A percentile compares a stretch with the other conserved stretches of the same genome.
phyloP scores from a whole-genome alignment of 2,329 filamentous ascomycete species.

The Xylaria polymorpha region DNA sequence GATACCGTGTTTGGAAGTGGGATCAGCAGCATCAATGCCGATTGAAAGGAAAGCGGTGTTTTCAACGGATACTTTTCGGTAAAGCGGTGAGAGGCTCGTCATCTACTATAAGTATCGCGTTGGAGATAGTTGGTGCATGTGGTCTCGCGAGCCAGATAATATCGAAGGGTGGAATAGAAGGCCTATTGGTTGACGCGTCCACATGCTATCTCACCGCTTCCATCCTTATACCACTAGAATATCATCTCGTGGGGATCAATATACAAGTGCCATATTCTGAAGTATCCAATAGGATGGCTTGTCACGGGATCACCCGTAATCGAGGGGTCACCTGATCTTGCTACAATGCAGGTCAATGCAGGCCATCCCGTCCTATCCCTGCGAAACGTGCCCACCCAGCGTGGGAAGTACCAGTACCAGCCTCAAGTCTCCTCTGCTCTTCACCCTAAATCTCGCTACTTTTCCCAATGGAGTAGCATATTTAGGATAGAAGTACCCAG shows the following conservation, averaged over 20 bases:
- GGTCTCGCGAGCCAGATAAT: conserved; percentile 2
- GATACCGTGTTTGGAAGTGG: conserved; percentile 69
- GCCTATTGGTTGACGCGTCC: conserved; percentile 8
- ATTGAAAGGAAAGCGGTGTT: conserved; percentile 15
- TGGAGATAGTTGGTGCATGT: background rate
- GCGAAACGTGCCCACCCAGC: conserved; percentile 25
- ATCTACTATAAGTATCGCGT: background rate
- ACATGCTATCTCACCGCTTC: conserved; percentile 22
- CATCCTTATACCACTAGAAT: background rate
- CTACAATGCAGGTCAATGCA: conserved; percentile 31
- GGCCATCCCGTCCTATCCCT: conserved; percentile 27
- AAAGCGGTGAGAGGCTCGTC: conserved; percentile 13
- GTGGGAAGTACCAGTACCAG: conserved; percentile 31
- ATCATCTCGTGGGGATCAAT: background rate
- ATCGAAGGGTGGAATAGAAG: background rate
- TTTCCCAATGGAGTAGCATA: conserved; percentile 33
- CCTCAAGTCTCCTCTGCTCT: background rate
- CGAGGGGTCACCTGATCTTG: conserved; percentile 28
- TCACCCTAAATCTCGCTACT: conserved; percentile 20
- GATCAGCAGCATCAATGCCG: conserved; percentile 41
- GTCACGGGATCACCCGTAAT: conserved; percentile 24
- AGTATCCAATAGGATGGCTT: conserved; percentile 8
- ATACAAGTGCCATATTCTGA: conserved; percentile 13
- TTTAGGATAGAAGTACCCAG: conserved; percentile 12
- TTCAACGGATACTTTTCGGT: background rate